Percentiles rank a stretch among this genome's conserved stretches.
These are phyloP conservation scores for Oxytropis ochrocephala DNA, from an alignment of 306 rosid species.

Conservation along the genomic window DNA sequence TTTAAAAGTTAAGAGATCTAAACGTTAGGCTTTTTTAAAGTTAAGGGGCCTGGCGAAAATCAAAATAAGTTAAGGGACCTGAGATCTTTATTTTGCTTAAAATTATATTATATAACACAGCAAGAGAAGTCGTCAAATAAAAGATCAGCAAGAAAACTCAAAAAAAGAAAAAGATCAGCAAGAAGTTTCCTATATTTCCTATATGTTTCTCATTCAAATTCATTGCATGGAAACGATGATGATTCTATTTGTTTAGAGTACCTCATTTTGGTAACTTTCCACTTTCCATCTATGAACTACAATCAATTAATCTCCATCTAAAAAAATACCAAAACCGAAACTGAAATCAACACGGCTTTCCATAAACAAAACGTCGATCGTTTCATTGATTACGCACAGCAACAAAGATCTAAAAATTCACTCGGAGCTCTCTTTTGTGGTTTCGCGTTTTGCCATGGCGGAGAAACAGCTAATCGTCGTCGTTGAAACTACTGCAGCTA, in stretches of 20 bases:
- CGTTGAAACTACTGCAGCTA: constrained; percentile 80
- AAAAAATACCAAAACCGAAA: background rate
- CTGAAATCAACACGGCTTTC: background rate
- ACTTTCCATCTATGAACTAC: background rate
- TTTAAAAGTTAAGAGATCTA: too few relatives aligned
- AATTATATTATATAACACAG: too few relatives aligned
- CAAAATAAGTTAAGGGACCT: too few relatives aligned
- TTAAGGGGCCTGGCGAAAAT: too few relatives aligned
- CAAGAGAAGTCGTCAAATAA: too few relatives aligned
- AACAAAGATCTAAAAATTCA: background rate
- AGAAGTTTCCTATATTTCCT: too few relatives aligned
- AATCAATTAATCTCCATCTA: background rate
- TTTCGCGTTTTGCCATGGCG: constrained; percentile 35
- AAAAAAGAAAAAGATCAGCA: background rate
- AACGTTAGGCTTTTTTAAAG: too few relatives aligned
- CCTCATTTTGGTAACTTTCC: background rate
- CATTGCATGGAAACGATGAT: background rate
- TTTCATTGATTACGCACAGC: background rate
- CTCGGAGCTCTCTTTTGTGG: background rate
- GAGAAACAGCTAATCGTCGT: constrained; percentile 75
- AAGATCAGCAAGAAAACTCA: too few relatives aligned
- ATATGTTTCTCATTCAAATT: background rate
- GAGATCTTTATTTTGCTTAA: too few relatives aligned
- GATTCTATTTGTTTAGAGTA: background rate
- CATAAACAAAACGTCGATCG: background rate